phyloP scores from a whole-genome alignment of 2,329 filamentous ascomycete genomes.

The Aspergillus fischeri region DNA sequence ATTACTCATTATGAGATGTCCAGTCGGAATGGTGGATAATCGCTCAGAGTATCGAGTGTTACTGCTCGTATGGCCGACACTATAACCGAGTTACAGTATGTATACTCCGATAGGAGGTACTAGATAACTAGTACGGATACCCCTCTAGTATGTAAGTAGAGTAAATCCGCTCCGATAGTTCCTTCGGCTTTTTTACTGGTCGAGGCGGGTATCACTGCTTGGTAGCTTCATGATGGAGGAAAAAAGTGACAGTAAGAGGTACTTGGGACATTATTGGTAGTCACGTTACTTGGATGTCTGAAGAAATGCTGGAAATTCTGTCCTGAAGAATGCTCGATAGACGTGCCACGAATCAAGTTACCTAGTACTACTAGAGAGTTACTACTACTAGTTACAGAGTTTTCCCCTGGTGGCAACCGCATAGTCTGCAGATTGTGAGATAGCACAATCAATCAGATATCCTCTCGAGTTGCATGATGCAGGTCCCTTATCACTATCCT shows the following conservation, averaged over 20 bases:
- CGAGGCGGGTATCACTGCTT: too few species aligned
- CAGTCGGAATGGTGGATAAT: background rate
- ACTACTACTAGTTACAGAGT: too few species aligned
- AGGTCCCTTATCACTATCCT: background rate
- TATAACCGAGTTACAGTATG: background rate
- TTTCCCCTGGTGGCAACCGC: background rate
- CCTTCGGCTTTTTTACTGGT: background rate
- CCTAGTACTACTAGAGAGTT: too few species aligned
- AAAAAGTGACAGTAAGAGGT: too few species aligned
- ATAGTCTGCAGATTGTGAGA: too few species aligned
- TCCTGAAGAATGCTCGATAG: background rate
- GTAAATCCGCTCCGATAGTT: background rate
- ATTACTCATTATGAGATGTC: background rate
- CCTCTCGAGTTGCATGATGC: background rate
- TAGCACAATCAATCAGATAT: background rate
- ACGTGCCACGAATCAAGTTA: too few species aligned
- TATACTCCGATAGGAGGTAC: background rate
- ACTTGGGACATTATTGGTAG: too few species aligned
- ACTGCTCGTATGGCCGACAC: background rate
- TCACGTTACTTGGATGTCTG: too few species aligned
- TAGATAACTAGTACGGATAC: too few species aligned
- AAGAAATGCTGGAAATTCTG: background rate
- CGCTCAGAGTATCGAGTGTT: background rate
- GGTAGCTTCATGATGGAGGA: too few species aligned
- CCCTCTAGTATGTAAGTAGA: background rate